phyloP scores from a whole-genome alignment of 495 filamentous ascomycete species.

The Penicillium salamii region DNA sequence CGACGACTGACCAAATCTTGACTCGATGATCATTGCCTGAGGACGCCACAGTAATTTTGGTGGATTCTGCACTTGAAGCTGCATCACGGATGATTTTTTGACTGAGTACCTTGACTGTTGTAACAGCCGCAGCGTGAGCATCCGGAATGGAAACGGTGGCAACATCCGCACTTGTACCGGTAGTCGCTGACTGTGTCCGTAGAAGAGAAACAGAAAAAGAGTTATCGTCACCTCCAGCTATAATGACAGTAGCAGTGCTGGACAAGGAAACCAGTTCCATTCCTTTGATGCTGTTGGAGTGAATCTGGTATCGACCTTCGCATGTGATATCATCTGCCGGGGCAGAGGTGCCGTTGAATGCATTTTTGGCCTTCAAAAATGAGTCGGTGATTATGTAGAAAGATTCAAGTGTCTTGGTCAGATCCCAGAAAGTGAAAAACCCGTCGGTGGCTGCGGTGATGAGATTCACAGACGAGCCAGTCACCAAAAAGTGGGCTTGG shows the following conservation, averaged over 20 bases:
- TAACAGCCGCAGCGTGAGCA: slow-evolving; percentile 81
- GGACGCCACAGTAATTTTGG: slow-evolving; percentile 47
- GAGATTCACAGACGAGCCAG: slow-evolving; percentile 29
- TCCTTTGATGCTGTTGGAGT: slow-evolving; percentile 74
- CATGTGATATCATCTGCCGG: slow-evolving; percentile 27
- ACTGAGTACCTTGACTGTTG: slow-evolving; percentile 54
- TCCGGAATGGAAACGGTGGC: slow-evolving; percentile 57
- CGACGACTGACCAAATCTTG: slow-evolving; percentile 62
- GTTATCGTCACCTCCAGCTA: slow-evolving; percentile 86
- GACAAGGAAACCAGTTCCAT: slow-evolving; percentile 35
- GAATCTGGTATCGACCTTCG: slow-evolving; percentile 48
- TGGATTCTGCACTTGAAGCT: slow-evolving; percentile 3
- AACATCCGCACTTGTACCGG: slow-evolving; percentile 11
- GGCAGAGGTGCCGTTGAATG: slow-evolving; percentile 13
- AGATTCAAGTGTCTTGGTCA: slow-evolving; percentile 30
- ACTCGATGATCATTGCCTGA: slow-evolving; percentile 80
- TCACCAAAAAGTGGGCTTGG: slow-evolving; percentile 56
- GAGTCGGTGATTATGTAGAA: slow-evolving; percentile 29
- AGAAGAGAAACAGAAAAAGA: slow-evolving; percentile 60
- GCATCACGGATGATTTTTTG: neutral
- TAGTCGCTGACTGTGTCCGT: slow-evolving; percentile 8
- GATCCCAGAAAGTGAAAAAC: slow-evolving; percentile 53
- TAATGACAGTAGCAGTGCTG: slow-evolving; percentile 44
- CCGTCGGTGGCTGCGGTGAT: slow-evolving; percentile 65
- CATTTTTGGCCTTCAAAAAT: slow-evolving; percentile 15